phyloP scores from a whole-genome alignment of 208 protist genomes.

The Trichomonas vaginalis region DNA sequence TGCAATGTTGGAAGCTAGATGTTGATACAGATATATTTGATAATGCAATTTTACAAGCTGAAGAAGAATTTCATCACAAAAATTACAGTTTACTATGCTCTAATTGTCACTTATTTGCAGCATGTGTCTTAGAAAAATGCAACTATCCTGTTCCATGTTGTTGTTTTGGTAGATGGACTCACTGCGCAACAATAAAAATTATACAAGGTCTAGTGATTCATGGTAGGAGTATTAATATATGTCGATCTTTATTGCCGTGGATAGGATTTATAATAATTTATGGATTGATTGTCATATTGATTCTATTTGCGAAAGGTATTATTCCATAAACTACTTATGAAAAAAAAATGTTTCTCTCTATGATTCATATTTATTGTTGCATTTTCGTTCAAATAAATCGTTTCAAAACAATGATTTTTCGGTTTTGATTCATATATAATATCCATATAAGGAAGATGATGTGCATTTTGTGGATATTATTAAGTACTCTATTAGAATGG shows the following conservation, averaged over 20 bases:
- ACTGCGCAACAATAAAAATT: not conserved
- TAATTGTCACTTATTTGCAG: conserved; percentile 4
- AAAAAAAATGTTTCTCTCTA: not conserved
- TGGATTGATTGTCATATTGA: not conserved
- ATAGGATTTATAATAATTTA: not conserved
- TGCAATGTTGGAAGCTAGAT: not conserved
- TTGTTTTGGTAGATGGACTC: not conserved
- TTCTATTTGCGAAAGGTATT: not conserved
- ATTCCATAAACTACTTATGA: not conserved
- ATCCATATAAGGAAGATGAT: too few species aligned
- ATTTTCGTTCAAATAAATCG: not conserved
- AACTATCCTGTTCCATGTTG: not conserved
- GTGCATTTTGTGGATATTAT: too few species aligned
- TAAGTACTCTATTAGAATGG: too few species aligned
- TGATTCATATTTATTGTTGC: not conserved
- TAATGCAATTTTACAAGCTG: not conserved
- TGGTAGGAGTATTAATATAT: not conserved
- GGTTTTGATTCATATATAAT: not conserved
- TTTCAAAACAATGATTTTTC: not conserved
- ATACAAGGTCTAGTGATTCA: not conserved
- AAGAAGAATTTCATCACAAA: not conserved
- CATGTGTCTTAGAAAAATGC: not conserved
- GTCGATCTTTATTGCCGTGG: not conserved
- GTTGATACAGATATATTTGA: not conserved
- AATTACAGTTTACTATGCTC: not conserved